Evolutionary conservation across 176 grass and related monocot genomes (phyloP), one percentile per base, ranked within the genome.

Genomic region (Melocanna baccifera): DNA sequence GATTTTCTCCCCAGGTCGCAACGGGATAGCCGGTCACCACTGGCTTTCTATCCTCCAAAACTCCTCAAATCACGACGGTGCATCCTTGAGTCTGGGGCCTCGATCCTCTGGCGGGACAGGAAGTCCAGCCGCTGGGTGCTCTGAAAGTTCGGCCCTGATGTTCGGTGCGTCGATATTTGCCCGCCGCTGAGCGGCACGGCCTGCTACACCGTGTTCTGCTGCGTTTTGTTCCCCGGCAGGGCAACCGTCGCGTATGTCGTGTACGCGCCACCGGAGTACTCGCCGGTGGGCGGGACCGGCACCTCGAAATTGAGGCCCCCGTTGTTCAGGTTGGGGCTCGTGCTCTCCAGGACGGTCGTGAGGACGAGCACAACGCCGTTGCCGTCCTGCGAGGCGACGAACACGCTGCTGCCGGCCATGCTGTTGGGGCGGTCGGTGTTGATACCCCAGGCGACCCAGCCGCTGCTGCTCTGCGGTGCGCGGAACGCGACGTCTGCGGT

Each of bases 391-490:
- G 90, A 92, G 13, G 89, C 91, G 75, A 99, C 26, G 88, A 99
- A 79, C 43, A 92, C 87, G 66, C 86, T 82, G 59, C 89, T 87
- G 18, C 88, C 88, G 5, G 0, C 0, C 96, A 96, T 99, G 56
- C 15, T 91, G 30, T 3, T 0, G 81, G 0, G 0, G 9, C 8
- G 0, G 2, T 1, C 5, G 8, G 93, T 71, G 89, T 99, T 99
- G 91, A 99, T 92, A n/a, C 83, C 96, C 96, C 96, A 99, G 51
- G 42, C 83, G 13, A 96, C 96, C 93, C 93, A 99, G 1, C 84
- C 82, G 68, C 11, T 2, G 43, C 43, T 1, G 9, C 9, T 6
- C 73, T 79, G 46, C 65, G 77, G 39, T 22, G 90, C 88, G n/a
- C 91, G 89, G 86, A 88, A 99, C 36, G 93, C 96, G 12, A 99